phyloP scores from a whole-genome alignment of 2,329 filamentous ascomycete genomes.

The Domatiomyces globalis region DNA sequence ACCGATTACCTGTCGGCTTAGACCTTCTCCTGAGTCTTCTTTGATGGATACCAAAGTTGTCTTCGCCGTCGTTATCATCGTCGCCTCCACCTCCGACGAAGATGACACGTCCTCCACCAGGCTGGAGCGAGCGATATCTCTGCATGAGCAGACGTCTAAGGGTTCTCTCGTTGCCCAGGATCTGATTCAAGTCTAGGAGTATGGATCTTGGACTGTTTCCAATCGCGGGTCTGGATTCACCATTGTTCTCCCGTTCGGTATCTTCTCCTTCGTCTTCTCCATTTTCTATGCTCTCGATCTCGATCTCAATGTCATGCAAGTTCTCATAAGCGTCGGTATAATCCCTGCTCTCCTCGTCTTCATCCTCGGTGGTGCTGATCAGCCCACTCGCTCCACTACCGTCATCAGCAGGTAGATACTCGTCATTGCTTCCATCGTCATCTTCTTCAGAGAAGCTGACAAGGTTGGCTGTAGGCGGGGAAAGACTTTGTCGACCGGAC shows the following conservation, averaged over 20 bases:
- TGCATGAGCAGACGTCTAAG: conserved; percentile 36
- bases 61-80: conserved; percentile 22
- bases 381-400: conserved; percentile 1
- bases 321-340: conserved; percentile 14
- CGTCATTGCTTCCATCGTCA: conserved; percentile 15
- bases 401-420: conserved; percentile 3
- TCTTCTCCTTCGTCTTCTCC: conserved; percentile 54
- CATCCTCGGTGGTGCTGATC: background rate
- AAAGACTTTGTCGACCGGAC: conserved; percentile 9
- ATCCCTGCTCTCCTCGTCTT: conserved; percentile 1
- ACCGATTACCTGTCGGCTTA: conserved; percentile 37
- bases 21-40: conserved; percentile 36
- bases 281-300: conserved; percentile 36
- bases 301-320: conserved; percentile 15
- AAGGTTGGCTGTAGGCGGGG: conserved; percentile 10
- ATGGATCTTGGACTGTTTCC: conserved; percentile 21
- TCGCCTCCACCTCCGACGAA: conserved; percentile 17
- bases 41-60: conserved; percentile 21
- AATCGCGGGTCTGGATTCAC: conserved; percentile 6
- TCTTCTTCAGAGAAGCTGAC: conserved; percentile 13
- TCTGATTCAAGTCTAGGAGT: conserved; percentile 35
- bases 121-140: conserved; percentile 21
- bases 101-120: conserved; percentile 10
- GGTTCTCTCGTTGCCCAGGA: conserved; percentile 38
- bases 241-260: conserved; percentile 27